Evolutionary conservation across 305 asterid species (phyloP).

Genomic region (Withania somnifera): DNA sequence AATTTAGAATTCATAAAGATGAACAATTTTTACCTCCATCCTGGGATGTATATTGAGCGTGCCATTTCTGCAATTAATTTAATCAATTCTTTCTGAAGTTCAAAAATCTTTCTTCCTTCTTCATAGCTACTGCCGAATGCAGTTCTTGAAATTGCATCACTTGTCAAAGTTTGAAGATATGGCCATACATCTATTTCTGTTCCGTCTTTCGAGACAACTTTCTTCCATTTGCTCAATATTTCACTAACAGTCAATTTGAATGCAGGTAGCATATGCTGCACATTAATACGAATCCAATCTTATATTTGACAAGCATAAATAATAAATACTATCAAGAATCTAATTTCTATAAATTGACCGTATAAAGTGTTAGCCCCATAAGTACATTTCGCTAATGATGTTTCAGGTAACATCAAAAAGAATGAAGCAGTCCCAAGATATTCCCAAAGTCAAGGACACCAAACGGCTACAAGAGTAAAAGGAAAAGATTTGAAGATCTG

Average conservation of each 20-base stretch:
- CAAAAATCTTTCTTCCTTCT: slow-evolving; percentile 17
- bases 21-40: slow-evolving; percentile 2
- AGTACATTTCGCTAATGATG: too few relatives aligned
- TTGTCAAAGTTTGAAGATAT: slow-evolving; percentile 9
- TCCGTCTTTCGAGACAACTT: background rate
- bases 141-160: slow-evolving; percentile 27
- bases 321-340: background rate
- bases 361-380: too few relatives aligned
- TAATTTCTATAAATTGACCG: background rate
- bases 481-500: too few relatives aligned
- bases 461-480: too few relatives aligned
- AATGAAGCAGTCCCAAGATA: too few relatives aligned
- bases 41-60: slow-evolving; percentile 5
- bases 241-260: slow-evolving; percentile 6
- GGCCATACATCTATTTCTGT: slow-evolving; percentile 23
- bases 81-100: slow-evolving; percentile 5
- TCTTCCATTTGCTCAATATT: slow-evolving; percentile 13
- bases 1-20: background rate
- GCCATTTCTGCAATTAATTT: background rate
- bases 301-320: background rate
- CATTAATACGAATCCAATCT: background rate
- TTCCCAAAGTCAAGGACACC: too few relatives aligned
- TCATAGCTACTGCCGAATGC: slow-evolving; percentile 26
- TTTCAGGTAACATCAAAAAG: too few relatives aligned
- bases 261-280: slow-evolving; percentile 20